phyloP scores from a whole-genome alignment of 768 basidiomycete genomes.

The Tulasnella sp. region DNA sequence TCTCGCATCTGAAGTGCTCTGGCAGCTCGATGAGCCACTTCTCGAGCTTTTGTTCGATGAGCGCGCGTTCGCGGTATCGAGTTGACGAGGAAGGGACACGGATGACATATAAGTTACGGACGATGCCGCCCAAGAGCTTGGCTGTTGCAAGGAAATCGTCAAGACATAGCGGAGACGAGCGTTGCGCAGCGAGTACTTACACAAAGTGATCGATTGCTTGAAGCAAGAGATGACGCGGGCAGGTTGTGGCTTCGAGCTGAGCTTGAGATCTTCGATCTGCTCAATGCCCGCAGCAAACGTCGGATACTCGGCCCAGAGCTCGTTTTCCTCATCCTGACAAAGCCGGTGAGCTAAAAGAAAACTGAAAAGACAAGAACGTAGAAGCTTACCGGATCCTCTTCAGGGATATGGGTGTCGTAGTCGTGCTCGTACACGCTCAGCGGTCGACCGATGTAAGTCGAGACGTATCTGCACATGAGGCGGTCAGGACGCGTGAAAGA shows the following conservation, averaged over 20 bases:
- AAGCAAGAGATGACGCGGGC: constrained; percentile 34
- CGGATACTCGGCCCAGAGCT: constrained; percentile 34
- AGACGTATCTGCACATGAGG: constrained; percentile 30
- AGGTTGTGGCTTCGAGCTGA: constrained; percentile 29
- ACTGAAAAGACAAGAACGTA: constrained; percentile 22
- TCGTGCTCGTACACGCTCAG: constrained; percentile 37
- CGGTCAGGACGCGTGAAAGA: background rate
- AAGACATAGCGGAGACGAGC: background rate
- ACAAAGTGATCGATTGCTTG: constrained; percentile 36
- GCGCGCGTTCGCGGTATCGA: constrained; percentile 35
- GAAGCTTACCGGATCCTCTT: constrained; percentile 34
- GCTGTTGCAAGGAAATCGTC: background rate
- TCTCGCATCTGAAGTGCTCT: constrained; percentile 34
- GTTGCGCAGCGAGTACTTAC: constrained; percentile 27
- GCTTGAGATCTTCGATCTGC: constrained; percentile 26
- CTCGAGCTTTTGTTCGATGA: constrained; percentile 35
- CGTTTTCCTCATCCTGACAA: constrained; percentile 35
- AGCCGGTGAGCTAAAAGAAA: constrained; percentile 41
- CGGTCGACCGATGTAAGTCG: constrained; percentile 34
- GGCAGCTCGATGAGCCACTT: constrained; percentile 38
- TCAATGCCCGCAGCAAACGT: constrained; percentile 15
- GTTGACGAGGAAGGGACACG: constrained; percentile 29
- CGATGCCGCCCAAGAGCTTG: constrained; percentile 32
- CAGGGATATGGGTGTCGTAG: constrained; percentile 37
- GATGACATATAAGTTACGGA: constrained; percentile 37